Conservation (phyloP, 108 stramenopile species). For the Discostella pseudostelligera region DNA sequence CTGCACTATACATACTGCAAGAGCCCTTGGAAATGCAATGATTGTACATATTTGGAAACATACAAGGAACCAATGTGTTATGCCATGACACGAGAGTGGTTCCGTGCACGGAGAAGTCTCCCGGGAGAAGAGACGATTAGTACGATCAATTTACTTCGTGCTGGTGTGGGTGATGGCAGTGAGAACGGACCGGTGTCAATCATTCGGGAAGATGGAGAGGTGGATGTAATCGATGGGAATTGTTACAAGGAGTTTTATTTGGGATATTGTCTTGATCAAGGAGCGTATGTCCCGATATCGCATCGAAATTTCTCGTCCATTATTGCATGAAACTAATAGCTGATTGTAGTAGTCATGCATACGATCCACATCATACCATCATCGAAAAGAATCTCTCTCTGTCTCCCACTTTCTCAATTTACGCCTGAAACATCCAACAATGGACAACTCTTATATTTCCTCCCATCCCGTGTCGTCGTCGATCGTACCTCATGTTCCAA, state of each 20-base stretch:
- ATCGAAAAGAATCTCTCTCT: no score
- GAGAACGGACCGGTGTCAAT: slow-evolving; percentile 3
- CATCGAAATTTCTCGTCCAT: not conserved
- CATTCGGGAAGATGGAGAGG: slow-evolving; percentile 11
- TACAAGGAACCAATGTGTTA: slow-evolving; percentile 24
- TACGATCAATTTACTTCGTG: not conserved
- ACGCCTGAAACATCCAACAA: slow-evolving; percentile 30
- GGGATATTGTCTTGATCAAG: slow-evolving; percentile 17
- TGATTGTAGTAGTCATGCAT: not conserved
- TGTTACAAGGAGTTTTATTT: slow-evolving; percentile 16
- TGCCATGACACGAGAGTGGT: slow-evolving; percentile 20
- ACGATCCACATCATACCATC: no score
- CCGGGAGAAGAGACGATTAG: slow-evolving; percentile 3
- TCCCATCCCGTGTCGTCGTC: slow-evolving; percentile 56
- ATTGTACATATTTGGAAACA: slow-evolving; percentile 20
- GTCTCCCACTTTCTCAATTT: not conserved
- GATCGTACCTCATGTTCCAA: slow-evolving; percentile 66
- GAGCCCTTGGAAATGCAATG: slow-evolving; percentile 49
- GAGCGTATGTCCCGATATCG: not conserved
- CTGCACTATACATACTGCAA: slow-evolving; percentile 55
- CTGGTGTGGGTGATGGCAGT: slow-evolving; percentile 3
- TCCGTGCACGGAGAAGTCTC: slow-evolving; percentile 19
- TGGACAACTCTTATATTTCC: slow-evolving; percentile 73
- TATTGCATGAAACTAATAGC: not conserved
- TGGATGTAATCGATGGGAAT: slow-evolving; percentile 9